phyloP scores from a whole-genome alignment of 2,329 filamentous ascomycete genomes.

The Penicillium sp. region DNA sequence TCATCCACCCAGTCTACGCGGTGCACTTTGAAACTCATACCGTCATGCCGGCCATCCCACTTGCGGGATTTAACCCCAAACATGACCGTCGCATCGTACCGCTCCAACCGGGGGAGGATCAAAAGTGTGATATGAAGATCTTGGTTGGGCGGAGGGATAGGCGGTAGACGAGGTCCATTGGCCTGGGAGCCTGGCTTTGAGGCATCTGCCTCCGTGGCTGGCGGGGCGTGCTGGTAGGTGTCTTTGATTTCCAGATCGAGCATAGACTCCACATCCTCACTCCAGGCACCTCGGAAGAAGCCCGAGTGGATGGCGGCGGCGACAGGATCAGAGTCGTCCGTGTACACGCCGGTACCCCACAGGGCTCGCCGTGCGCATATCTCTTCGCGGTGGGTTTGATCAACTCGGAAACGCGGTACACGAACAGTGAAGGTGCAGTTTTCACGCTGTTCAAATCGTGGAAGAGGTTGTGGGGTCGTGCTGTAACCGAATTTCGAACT shows the following conservation, averaged over 20 bases:
- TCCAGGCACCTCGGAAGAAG: constrained; percentile 88
- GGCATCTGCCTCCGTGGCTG: constrained; percentile 36
- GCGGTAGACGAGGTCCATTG: constrained; percentile 37
- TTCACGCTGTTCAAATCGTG: constrained; percentile 73
- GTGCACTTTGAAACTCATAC: constrained; percentile 83
- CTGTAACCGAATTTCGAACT: constrained; percentile 60
- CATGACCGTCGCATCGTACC: constrained; percentile 72
- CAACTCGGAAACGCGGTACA: constrained; percentile 77
- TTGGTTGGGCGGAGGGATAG: constrained; percentile 61
- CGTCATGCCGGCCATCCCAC: constrained; percentile 77
- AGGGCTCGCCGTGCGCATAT: constrained; percentile 78
- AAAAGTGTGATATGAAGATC: constrained; percentile 87
- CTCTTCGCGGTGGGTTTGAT: constrained; percentile 70
- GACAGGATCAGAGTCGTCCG: constrained; percentile 90
- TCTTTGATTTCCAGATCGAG: constrained; percentile 59
- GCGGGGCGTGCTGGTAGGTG: constrained; percentile 46
- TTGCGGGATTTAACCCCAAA: constrained; percentile 81
- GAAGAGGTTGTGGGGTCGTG: constrained; percentile 69
- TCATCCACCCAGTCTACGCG: constrained; percentile 85
- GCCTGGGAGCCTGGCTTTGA: constrained; percentile 10
- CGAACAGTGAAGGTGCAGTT: constrained; percentile 91
- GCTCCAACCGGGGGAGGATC: constrained; percentile 75
- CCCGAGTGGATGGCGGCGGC: constrained; percentile 91
- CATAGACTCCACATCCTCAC: constrained; percentile 70
- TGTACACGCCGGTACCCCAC: constrained; percentile 94